Conservation (phyloP, 805 yeast species). For the Lachancea thermotolerans region DNA sequence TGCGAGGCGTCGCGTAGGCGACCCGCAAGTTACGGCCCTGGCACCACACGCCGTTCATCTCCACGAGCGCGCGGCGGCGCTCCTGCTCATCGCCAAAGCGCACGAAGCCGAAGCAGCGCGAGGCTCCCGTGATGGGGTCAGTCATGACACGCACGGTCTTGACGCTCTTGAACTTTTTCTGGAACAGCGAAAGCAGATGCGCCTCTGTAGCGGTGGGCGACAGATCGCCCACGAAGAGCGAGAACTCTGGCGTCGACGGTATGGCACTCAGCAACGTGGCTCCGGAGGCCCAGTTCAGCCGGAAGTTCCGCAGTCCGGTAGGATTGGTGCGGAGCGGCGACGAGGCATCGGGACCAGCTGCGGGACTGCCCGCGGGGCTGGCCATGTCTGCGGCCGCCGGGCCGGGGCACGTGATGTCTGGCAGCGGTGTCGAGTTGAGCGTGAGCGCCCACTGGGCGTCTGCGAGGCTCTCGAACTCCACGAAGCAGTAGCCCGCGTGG, state of each 20-base stretch:
- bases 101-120: conserved; percentile 77
- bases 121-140: conserved; percentile 70
- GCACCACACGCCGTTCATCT: conserved; percentile 76
- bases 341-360: too few relatives aligned
- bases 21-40: conserved; percentile 73
- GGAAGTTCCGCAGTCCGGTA: conserved; percentile 49
- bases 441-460: conserved; percentile 65
- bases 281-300: conserved; percentile 80
- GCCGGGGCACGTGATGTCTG: conserved; percentile 35
- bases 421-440: conserved; percentile 58
- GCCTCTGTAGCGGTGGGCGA: conserved; percentile 77
- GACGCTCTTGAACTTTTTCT: conserved; percentile 55
- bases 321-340: conserved; percentile 22
- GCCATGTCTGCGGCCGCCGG: too few relatives aligned
- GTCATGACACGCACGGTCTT: conserved; percentile 83
- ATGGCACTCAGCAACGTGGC: conserved; percentile 69
- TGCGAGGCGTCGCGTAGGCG: conserved; percentile 73
- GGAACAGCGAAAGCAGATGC: conserved; percentile 65
- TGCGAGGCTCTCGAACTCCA: conserved; percentile 61
- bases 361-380: too few relatives aligned
- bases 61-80: conserved; percentile 57
- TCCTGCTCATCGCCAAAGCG: conserved; percentile 66
- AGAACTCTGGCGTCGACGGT: conserved; percentile 67
- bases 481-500: conserved; percentile 68
- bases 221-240: conserved; percentile 77